phyloP scores from a whole-genome alignment of 345 rosid genomes.

The Dimocarpus longan region DNA sequence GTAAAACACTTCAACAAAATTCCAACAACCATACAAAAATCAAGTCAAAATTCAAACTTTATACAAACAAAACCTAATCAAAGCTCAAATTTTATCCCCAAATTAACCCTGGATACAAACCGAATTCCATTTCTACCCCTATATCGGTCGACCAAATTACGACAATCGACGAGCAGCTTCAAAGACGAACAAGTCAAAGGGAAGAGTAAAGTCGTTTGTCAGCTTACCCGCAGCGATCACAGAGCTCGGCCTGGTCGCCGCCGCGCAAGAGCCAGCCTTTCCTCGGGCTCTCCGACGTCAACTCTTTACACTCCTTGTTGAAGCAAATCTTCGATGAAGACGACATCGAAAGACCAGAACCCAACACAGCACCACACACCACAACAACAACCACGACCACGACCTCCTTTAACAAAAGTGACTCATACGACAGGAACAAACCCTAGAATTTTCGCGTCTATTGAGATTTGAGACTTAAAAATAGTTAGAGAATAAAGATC shows the following conservation, averaged over 20 bases:
- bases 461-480: neutral
- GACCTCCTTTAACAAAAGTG: neutral
- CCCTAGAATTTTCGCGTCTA: neutral
- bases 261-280: constrained; percentile 88
- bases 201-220: neutral
- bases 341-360: constrained; percentile 26
- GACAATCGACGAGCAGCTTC: constrained; percentile 16
- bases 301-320: constrained; percentile 69
- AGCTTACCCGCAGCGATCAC: constrained; percentile 94
- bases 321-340: constrained; percentile 59
- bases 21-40: neutral
- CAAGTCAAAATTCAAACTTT: constrained; percentile 8
- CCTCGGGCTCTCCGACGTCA: constrained; percentile 53
- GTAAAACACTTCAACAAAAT: neutral
- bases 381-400: neutral
- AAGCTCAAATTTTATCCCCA: constrained; percentile 13
- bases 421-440: neutral
- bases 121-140: constrained; percentile 12
- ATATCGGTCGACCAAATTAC: neutral
- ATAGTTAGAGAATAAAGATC: neutral
- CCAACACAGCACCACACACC: too few species aligned
- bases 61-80: constrained; percentile 2
- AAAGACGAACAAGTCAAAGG: constrained; percentile 10
- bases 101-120: constrained; percentile 1
- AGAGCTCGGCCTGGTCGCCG: constrained; percentile 87